Conservation (phyloP, 495 filamentous ascomycete species). For the Bombardia bombarda region DNA sequence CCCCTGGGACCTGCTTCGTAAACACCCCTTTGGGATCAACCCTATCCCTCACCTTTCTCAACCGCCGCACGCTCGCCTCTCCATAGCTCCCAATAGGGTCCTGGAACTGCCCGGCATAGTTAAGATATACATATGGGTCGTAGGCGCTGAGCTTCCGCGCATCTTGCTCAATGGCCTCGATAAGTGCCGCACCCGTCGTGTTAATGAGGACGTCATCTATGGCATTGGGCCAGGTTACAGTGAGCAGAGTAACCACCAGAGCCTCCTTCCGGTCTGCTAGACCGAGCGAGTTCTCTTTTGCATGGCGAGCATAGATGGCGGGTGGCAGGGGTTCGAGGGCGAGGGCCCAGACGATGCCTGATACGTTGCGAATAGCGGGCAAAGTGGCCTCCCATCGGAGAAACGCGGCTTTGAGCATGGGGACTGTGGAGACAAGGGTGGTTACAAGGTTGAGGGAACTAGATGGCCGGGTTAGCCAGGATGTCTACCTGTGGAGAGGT, state of each 20-base stretch:
- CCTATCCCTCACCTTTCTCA: background rate
- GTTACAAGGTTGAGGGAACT: background rate
- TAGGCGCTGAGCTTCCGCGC: background rate
- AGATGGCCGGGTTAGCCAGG: background rate
- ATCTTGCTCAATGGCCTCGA: background rate
- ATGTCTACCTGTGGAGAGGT: background rate
- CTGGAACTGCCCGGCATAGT: background rate
- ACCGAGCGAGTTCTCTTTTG: background rate
- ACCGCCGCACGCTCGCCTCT: background rate
- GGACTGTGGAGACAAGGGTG: background rate
- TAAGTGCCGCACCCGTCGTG: background rate
- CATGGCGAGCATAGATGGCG: background rate
- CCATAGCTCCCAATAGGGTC: background rate
- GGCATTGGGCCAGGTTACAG: background rate
- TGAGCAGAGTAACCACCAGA: background rate
- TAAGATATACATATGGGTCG: background rate
- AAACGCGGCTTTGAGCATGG: background rate
- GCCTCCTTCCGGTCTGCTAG: background rate
- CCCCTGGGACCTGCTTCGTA: background rate
- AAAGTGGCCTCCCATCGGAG: background rate
- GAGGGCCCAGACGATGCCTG: background rate
- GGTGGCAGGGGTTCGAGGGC: background rate
- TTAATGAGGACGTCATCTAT: background rate
- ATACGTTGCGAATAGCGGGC: background rate
- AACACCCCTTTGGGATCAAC: background rate